Conservation (phyloP, 2,329 filamentous ascomycete genomes). For the Penicillium brasilianum region DNA sequence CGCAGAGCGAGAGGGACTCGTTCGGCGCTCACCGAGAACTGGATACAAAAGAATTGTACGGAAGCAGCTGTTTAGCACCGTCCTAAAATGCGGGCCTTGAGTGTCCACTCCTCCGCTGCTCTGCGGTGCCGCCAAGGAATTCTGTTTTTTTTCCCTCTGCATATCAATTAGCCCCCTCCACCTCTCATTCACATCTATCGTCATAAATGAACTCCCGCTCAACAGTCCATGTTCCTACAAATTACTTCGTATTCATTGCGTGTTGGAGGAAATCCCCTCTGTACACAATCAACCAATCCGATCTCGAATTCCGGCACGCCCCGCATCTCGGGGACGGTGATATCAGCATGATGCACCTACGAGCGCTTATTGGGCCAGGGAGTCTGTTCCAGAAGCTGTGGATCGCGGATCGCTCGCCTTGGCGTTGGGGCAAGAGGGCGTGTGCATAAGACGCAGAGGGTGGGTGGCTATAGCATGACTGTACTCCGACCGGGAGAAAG, state of each 20-base stretch:
- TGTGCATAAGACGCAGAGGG: slow-evolving; percentile 3
- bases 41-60: slow-evolving; percentile 15
- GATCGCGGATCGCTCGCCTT: slow-evolving; percentile 33
- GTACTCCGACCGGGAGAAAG: neutral
- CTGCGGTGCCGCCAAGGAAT: neutral
- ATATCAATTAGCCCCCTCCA: neutral
- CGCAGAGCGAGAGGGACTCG: neutral
- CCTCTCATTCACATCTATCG: neutral
- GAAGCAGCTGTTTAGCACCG: neutral
- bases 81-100: slow-evolving; percentile 1
- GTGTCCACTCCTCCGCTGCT: slow-evolving; percentile 2
- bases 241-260: neutral
- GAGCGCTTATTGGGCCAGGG: slow-evolving; percentile 20
- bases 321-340: slow-evolving; percentile 28
- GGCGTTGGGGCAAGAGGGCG: slow-evolving; percentile 16
- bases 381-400: slow-evolving; percentile 35
- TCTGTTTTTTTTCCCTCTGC: neutral
- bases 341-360: slow-evolving; percentile 27
- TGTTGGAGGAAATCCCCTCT: neutral
- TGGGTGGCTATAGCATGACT: slow-evolving; percentile 4
- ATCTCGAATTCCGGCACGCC: slow-evolving; percentile 18
- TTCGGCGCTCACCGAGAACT: slow-evolving; percentile 29
- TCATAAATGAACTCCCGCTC: neutral
- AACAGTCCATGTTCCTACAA: slow-evolving; percentile 4
- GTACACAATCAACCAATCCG: neutral